Evolutionary conservation across 1,284 basidiomycete species (phyloP), one percentile per base, ranked within the genome.

Genomic region (Sporisorium iseilematis-ciliati): DNA sequence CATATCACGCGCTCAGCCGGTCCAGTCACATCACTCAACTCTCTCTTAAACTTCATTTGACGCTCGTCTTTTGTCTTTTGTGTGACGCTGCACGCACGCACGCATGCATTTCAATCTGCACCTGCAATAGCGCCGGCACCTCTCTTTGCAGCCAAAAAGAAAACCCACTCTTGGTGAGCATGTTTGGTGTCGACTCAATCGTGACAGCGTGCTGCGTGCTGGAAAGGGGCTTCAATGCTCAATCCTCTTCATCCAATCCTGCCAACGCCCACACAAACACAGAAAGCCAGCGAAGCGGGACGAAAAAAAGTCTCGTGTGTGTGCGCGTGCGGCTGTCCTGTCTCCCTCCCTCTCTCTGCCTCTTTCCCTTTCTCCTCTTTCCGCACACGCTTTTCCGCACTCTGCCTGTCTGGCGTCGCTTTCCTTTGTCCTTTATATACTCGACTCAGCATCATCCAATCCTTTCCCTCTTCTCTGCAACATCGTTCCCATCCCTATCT

Each of bases 341-440:
- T 29, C 35, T 11, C 53, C 41, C 25, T 23, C 38, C 38, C 29
- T 31, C 35, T 21, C 40, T 46, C 33, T 35, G 23, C 12, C 7
- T 21, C 41, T 23, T 45, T 46, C 23, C 12, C 21, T 21, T 12
- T 42, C 31, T 33, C 6, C 35, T 6, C 41, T 25, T 50, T 31
- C 41, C 52, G 57, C 57, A 42, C 49, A n/a, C n/a, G n/a, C n/a
- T n/a, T 25, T 50, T 31, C 41, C 53, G 57, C 58, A 42, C 49
- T 21, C 46, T 45, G 55, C 66, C 55, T 43, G 26, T 57, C 49
- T 26, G 26, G n/a, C n/a, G 29, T 20, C 21, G 42, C 52, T 63
- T 59, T 45, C 48, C 57, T 12, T 14, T 21, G 35, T 40, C 68
- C 58, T 57, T 71, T 71, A 71, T 71, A 71, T 57, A 71, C 54